Conservation (phyloP, 345 rosid species). For the Odontarrhena argentea region DNA sequence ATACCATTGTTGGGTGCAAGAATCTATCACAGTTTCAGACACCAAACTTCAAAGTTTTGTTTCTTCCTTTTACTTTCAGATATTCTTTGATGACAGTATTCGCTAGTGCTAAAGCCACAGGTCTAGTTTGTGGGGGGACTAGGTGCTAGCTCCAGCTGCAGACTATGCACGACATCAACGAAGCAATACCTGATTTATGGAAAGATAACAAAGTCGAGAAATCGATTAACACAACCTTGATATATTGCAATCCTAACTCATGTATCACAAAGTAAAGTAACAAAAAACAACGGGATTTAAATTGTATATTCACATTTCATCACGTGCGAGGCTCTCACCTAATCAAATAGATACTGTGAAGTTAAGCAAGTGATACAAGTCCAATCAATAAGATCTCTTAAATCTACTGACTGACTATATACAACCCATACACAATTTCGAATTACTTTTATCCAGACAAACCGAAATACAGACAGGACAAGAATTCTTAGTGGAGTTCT, state of each 20-base stretch:
- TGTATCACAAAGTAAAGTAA: too few relatives aligned
- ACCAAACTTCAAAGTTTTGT: background rate
- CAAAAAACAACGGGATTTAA: too few relatives aligned
- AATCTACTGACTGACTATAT: background rate
- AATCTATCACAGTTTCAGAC: background rate
- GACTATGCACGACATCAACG: conserved; percentile 77
- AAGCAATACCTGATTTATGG: conserved; percentile 85
- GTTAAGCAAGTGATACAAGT: background rate
- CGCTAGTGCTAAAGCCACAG: conserved; percentile 71
- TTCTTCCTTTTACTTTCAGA: conserved; percentile 40
- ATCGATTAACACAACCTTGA: background rate
- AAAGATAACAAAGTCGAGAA: conserved; percentile 57
- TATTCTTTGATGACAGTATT: conserved; percentile 86
- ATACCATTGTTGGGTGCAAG: background rate
- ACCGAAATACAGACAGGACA: conserved; percentile 91
- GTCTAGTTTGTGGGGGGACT: conserved; percentile 80
- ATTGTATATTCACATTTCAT: conserved; percentile 79
- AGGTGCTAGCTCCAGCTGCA: conserved; percentile 65
- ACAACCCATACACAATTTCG: background rate
- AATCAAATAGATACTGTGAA: conserved; percentile 77
- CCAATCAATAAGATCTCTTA: background rate
- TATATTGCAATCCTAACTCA: too few relatives aligned
- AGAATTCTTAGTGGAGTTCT: conserved; percentile 69
- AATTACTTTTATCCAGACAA: conserved; percentile 16
- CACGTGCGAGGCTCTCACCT: conserved; percentile 48